Evolutionary conservation across 75 land plant species (phyloP), one percentile per base, ranked within the genome.

Genomic region (Pinus tabuliformis): DNA sequence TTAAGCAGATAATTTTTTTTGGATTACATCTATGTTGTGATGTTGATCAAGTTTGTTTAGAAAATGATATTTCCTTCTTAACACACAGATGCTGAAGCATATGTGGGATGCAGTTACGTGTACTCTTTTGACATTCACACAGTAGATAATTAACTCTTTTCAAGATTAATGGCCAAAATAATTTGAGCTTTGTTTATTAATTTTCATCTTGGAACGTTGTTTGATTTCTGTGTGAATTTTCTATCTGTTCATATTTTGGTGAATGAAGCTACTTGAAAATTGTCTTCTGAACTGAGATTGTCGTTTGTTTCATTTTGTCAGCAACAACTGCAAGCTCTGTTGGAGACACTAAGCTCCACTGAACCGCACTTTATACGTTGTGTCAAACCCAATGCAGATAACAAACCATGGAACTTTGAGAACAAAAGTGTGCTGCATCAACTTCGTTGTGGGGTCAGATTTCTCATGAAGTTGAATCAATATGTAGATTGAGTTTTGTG

Each of bases 281-380:
- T 9, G 20, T 16, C n/a, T 42, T 42, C 54, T 68, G 3, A 45
- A 12, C 17, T 64, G 13, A 68, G 14, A 68, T 42, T n/a, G 49
- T 39, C 13, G 42, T 68, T 68, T 20, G 54, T 42, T 64, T 42
- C 22, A 42, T 68, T 66, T 58, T 73, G 61, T 72, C 70, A 97
- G 99, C 98, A 97, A 90, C 99, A 97, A 92, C 90, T 97, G 42
- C 95, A 92, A 88, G 87, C 94, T 36, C 87, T 97, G n/a, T 89
- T 97, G 98, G 98, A 92, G 57, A 95, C 95, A 16, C 89, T 97
- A 42, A 94, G 78, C 76, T 72, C 86, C 26, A 95, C 99, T 28
- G 89, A 97, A 75, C 99, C 99, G 57, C 98, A 97, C 79, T 97
- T 92, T 59, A 80, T 97, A 59, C 91, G 99, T 12, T 97, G 99